Conservation (phyloP, 805 yeast species). For the Ogataea wickerhamii region DNA sequence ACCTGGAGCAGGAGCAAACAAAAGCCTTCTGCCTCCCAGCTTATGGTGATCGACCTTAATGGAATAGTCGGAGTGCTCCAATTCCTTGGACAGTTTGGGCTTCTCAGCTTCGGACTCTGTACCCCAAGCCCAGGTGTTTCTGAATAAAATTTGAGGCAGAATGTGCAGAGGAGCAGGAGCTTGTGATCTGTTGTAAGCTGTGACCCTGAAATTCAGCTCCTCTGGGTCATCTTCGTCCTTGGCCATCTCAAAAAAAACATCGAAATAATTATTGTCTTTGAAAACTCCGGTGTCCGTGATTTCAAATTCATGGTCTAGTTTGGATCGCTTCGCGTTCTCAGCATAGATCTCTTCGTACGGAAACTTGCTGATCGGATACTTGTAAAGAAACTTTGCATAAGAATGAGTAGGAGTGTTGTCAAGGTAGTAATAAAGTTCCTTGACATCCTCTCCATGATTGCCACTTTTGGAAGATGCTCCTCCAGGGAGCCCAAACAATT, state of each 20-base stretch:
- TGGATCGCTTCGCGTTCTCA: constrained; percentile 61
- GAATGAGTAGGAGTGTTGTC: constrained; percentile 94
- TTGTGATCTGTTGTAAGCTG: constrained; percentile 81
- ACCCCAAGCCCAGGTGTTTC: constrained; percentile 96
- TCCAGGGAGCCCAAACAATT: constrained; percentile 75
- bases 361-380: constrained; percentile 82
- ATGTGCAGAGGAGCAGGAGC: constrained; percentile 87
- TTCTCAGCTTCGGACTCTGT: constrained; percentile 41
- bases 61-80: constrained; percentile 40
- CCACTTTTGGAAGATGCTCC: constrained; percentile 70
- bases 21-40: constrained; percentile 61
- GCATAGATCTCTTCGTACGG: constrained; percentile 75
- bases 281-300: constrained; percentile 75
- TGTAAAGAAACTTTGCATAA: constrained; percentile 86
- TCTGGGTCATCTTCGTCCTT: constrained; percentile 78
- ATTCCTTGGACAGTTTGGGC: constrained; percentile 44
- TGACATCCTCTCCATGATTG: constrained; percentile 94
- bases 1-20: constrained; percentile 85
- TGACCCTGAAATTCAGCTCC: constrained; percentile 75
- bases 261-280: constrained; percentile 74
- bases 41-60: constrained; percentile 63
- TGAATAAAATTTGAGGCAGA: constrained; percentile 75
- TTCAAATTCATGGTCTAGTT: constrained; percentile 74
- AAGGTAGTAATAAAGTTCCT: constrained; percentile 77
- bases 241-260: constrained; percentile 86